Evolutionary conservation across 2,329 filamentous ascomycete species (phyloP).

Genomic region (Fusarium cicatricum): DNA sequence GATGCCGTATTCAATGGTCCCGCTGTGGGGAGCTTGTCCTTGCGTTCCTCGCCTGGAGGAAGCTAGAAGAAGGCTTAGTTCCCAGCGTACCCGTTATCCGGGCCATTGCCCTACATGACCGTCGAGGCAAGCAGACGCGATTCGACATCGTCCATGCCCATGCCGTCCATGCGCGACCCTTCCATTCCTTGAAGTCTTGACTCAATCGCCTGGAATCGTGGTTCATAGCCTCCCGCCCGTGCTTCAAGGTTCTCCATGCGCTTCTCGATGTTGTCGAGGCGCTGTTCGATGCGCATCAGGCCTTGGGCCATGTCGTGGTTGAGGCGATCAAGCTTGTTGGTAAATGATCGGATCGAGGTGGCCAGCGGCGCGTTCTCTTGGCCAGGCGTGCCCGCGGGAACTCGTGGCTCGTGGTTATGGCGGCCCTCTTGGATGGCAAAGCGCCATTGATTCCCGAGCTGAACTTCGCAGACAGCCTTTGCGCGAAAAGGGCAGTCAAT

Average conservation of each 20-base stretch:
- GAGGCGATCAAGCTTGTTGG: slow-evolving; percentile 67
- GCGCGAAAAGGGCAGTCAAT: slow-evolving; percentile 70
- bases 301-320: slow-evolving; percentile 64
- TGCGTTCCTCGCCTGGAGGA: slow-evolving; percentile 13
- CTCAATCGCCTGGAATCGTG: slow-evolving; percentile 56
- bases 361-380: slow-evolving; percentile 66
- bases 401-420: slow-evolving; percentile 68
- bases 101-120: slow-evolving; percentile 51
- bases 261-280: slow-evolving; percentile 62
- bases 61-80: background rate
- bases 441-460: slow-evolving; percentile 70
- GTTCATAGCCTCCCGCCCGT: slow-evolving; percentile 53
- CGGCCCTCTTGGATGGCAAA: slow-evolving; percentile 67
- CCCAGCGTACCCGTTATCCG: slow-evolving; percentile 12
- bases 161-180: slow-evolving; percentile 52
- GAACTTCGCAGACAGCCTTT: slow-evolving; percentile 70
- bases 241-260: slow-evolving; percentile 63
- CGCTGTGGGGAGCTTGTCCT: background rate
- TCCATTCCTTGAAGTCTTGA: slow-evolving; percentile 54
- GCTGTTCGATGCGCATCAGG: slow-evolving; percentile 59
- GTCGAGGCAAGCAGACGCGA: slow-evolving; percentile 53
- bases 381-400: slow-evolving; percentile 61
- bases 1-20: slow-evolving; percentile 17
- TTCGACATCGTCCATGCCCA: slow-evolving; percentile 57
- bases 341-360: slow-evolving; percentile 65